Evolutionary conservation across 805 yeast genomes (phyloP), one percentile per base, ranked within the genome.

Genomic region (Pichia insulana): DNA sequence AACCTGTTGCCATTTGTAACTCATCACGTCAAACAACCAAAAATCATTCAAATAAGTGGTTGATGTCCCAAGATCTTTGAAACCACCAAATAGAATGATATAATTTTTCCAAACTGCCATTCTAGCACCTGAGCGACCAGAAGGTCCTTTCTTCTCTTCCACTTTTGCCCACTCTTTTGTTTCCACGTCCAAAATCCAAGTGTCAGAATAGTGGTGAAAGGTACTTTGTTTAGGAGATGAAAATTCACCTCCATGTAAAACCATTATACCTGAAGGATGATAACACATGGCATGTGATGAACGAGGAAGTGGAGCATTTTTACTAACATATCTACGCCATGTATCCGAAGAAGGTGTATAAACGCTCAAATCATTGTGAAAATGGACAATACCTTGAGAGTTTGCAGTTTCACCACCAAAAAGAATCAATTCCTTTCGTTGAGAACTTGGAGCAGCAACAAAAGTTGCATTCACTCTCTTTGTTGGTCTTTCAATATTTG

Each of bases 181-280:
- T 27, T 73, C 77, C 1, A 89, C 75, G 55, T 92, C 97, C 46
- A 90, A 67, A 37, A 90, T 71, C 98, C 98, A 90, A 4, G 96
- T 83, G 57, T 90, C 98, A 15, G 96, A 90, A 59, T 86, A 90
- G 62, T 90, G 98, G 60, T 92, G 92, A 62, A 90, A 90, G 0
- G 96, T 87, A 39, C 86, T 78, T 61, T 90, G 98, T 54, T 90
- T 90, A 3, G 97, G 97, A 13, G 95, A 84, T 2, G 96, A 85
- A 54, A 92, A 90, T 63, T 90, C 98, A 54, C 98, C 98, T 39
- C 97, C 98, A 64, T 87, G 92, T 69, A 90, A 63, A 46, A 90
- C 60, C 22, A 86, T 73, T 2, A 89, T 67, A 10, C 97, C 97
- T 2, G 88, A 77, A 1, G 96, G 95, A 62, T 90, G 97, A 0